phyloP scores from a whole-genome alignment of 441 rosid genomes.

The Pelargonium fulgidum region DNA sequence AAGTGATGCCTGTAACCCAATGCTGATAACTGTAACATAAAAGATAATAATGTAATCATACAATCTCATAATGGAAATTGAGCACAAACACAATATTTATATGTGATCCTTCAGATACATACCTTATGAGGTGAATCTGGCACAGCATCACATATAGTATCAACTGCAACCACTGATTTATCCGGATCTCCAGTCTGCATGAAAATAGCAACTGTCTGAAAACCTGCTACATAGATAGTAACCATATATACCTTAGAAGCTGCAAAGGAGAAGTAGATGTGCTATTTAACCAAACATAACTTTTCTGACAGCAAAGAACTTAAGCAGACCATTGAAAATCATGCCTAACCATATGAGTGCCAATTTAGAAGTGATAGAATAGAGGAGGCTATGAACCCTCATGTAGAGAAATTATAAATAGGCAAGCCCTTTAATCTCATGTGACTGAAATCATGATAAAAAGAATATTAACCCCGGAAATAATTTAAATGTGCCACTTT shows the following conservation, averaged over 20 bases:
- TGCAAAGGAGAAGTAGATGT: conserved; percentile 30
- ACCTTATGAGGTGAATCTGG: conserved; percentile 77
- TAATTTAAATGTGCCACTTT: not conserved
- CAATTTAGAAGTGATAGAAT: not conserved
- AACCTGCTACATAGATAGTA: conserved; percentile 88
- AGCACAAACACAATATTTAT: not conserved
- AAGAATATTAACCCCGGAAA: not conserved
- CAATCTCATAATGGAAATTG: not conserved
- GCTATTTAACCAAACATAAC: conserved; percentile 17
- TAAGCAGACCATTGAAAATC: conserved; percentile 7
- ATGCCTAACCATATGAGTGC: not conserved
- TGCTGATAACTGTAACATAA: not conserved
- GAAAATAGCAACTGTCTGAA: conserved; percentile 99
- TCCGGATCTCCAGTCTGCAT: conserved; percentile 85
- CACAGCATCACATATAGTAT: conserved; percentile 39
- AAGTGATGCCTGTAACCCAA: not conserved
- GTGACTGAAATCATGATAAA: not conserved
- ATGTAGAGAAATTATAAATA: not conserved
- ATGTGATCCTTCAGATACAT: conserved; percentile 14
- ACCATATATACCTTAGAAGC: conserved; percentile 84
- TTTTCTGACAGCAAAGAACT: conserved; percentile 15
- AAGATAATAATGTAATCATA: no score
- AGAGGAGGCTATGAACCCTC: not conserved
- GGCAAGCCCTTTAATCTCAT: not conserved
- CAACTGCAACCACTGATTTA: conserved; percentile 42